phyloP scores from a whole-genome alignment of 192 early-diverging fungal species.

The Backusella liffmaniae region DNA sequence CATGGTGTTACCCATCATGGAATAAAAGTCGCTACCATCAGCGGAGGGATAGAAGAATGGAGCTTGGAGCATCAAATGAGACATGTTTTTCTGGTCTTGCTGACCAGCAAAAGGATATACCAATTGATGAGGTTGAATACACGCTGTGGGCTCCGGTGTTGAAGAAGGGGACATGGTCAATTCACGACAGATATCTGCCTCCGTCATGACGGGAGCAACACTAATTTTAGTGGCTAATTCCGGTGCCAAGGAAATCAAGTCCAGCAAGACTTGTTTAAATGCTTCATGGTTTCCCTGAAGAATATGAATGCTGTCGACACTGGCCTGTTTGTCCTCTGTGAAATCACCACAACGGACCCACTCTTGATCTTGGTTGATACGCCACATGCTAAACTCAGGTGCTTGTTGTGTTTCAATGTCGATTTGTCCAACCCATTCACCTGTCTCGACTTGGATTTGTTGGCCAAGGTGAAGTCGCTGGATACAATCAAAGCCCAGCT shows the following conservation, averaged over 20 bases:
- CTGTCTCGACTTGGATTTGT: constrained; percentile 19
- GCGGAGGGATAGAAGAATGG: constrained; percentile 20
- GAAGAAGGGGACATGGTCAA: constrained; percentile 34
- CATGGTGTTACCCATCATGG: neutral
- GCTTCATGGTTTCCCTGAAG: constrained; percentile 44
- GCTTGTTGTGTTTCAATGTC: constrained; percentile 8
- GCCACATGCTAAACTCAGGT: constrained; percentile 31
- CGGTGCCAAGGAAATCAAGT: constrained; percentile 19
- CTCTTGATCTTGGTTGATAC: constrained; percentile 39
- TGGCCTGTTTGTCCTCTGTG: constrained; percentile 59
- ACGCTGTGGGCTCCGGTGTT: constrained; percentile 24
- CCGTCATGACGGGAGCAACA: constrained; percentile 9
- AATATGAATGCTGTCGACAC: constrained; percentile 40
- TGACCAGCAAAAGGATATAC: neutral
- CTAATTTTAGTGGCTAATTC: constrained; percentile 21
- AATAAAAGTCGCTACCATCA: constrained; percentile 4
- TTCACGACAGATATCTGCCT: constrained; percentile 23
- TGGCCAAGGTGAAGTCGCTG: constrained; percentile 33
- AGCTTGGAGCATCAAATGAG: constrained; percentile 21
- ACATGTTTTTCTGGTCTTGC: neutral
- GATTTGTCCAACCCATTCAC: constrained; percentile 17
- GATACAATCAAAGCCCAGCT: constrained; percentile 49
- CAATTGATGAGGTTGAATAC: neutral
- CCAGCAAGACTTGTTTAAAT: constrained; percentile 18
- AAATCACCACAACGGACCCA: constrained; percentile 65